Percentiles rank a stretch among this genome's conserved stretches.
phyloP scores from a whole-genome alignment of 495 filamentous ascomycete genomes.

The Endocarpon pusillum region DNA sequence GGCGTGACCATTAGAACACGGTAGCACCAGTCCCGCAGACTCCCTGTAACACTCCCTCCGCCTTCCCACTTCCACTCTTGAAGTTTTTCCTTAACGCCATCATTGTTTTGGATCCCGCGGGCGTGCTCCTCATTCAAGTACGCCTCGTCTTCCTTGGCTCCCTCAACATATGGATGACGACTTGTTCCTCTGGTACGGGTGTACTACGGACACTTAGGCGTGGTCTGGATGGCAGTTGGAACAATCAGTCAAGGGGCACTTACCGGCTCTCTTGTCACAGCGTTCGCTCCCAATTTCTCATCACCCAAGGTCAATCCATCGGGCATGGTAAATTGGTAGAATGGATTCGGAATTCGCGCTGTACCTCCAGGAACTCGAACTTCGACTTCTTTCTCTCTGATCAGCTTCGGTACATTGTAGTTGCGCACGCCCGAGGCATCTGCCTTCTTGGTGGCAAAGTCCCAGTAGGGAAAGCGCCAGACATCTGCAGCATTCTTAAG shows the following conservation, averaged over 20 bases:
- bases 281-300: not conserved
- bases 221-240: not conserved
- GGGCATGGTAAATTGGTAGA: not conserved
- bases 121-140: not conserved
- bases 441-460: slow-evolving; percentile 1
- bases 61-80: not conserved
- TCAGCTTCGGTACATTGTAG: not conserved
- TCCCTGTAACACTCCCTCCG: not conserved
- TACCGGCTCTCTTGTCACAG: not conserved
- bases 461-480: not conserved
- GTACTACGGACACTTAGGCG: not conserved
- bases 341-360: not conserved
- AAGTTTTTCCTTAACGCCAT: not conserved
- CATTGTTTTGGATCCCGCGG: not conserved
- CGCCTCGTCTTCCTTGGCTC: not conserved
- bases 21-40: not conserved
- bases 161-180: too few species aligned
- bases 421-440: not conserved
- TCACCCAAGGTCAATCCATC: not conserved
- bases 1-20: not conserved
- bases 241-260: not conserved
- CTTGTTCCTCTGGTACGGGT: not conserved
- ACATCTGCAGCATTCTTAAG: not conserved
- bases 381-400: not conserved
- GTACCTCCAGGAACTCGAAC: not conserved